Conservation (phyloP, 169 alveolate species). For the Theileria equi region DNA sequence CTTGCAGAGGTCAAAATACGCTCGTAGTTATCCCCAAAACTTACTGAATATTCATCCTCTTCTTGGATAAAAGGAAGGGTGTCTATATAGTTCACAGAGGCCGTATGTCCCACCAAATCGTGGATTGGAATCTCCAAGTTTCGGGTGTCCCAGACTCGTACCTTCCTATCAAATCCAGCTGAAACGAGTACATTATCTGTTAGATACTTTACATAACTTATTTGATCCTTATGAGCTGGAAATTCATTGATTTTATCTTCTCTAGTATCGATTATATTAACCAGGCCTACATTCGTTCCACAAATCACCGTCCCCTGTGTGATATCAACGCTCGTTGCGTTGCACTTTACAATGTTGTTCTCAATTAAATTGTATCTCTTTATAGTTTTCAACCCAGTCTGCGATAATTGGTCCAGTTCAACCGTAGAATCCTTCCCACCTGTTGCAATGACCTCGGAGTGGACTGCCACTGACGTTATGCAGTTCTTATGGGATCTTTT, state of each 20-base stretch:
- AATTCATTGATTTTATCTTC: slow-evolving; percentile 2
- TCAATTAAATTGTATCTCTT: slow-evolving; percentile 9
- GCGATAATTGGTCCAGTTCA: slow-evolving; percentile 22
- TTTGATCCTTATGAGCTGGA: slow-evolving; percentile 23
- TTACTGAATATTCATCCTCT: slow-evolving; percentile 22
- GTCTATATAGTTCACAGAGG: slow-evolving; percentile 57
- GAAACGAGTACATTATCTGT: neutral
- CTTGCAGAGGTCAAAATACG: slow-evolving; percentile 31
- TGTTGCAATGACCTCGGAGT: slow-evolving; percentile 22
- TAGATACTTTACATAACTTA: slow-evolving; percentile 42
- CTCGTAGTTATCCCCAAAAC: slow-evolving; percentile 31
- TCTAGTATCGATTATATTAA: slow-evolving; percentile 18
- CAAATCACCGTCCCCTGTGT: slow-evolving; percentile 21
- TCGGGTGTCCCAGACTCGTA: slow-evolving; percentile 59
- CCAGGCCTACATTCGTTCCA: slow-evolving; percentile 37
- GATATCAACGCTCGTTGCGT: slow-evolving; percentile 38
- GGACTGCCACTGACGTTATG: slow-evolving; percentile 33
- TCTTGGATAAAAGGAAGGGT: neutral
- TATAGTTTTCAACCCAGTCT: slow-evolving; percentile 8
- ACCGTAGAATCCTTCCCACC: slow-evolving; percentile 66
- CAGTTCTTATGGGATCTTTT: slow-evolving; percentile 57
- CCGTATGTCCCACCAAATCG: slow-evolving; percentile 56
- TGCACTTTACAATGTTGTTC: slow-evolving; percentile 1
- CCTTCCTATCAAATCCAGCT: slow-evolving; percentile 50
- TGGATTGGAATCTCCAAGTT: slow-evolving; percentile 43